Percentiles rank a stretch among this genome's conserved stretches.
These are phyloP conservation scores for Withania somnifera DNA, from an alignment of 305 asterid species.

Conservation along the genomic window DNA sequence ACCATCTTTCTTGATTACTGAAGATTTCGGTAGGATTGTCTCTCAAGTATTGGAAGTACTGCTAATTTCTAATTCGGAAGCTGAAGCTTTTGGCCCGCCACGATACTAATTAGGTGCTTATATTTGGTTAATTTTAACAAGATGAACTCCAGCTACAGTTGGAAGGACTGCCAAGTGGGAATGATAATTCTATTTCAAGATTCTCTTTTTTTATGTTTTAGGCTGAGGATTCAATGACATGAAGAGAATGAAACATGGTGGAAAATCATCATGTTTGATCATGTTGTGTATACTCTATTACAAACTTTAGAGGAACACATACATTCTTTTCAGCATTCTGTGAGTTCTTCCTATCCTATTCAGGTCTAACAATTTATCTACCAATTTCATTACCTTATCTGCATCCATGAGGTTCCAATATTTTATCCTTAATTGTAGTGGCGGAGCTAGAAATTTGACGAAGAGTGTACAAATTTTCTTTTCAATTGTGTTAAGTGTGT, in stretches of 20 bases:
- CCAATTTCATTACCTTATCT: no score
- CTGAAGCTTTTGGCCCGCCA: neutral
- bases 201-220: conserved; percentile 29
- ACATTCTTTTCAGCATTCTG: no score
- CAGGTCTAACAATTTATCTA: no score
- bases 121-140: conserved; percentile 14
- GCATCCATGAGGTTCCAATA: no score
- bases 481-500: no score
- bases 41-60: neutral
- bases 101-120: neutral
- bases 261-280: conserved; percentile 22
- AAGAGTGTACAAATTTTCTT: no score
- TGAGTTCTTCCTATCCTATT: no score
- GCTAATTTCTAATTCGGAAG: neutral
- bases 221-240: conserved; percentile 22
- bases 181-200: conserved; percentile 14
- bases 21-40: neutral
- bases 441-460: no score
- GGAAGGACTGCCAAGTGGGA: conserved; percentile 21
- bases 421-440: no score
- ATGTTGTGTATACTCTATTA: conserved; percentile 22
- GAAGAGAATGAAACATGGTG: conserved; percentile 24
- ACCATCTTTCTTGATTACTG: neutral
- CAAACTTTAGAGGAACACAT: conserved; percentile 10
- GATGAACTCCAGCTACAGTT: conserved; percentile 6